Percentiles rank a stretch among this genome's conserved stretches.
phyloP scores from a whole-genome alignment of 1,284 basidiomycete genomes.

The Cutaneotrichosporon curvatum region DNA sequence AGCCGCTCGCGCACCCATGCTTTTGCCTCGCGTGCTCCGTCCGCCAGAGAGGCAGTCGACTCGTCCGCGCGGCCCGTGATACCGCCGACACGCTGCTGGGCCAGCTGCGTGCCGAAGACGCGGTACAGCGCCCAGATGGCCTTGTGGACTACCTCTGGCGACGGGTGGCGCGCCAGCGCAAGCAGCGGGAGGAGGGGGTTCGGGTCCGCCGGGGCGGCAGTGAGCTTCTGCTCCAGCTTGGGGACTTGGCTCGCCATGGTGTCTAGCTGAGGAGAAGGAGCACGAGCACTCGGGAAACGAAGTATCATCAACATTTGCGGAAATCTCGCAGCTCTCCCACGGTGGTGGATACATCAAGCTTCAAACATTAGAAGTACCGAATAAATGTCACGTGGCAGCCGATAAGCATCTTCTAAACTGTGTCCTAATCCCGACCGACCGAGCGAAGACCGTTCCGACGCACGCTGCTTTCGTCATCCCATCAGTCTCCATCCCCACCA shows the following conservation, averaged over 20 bases:
- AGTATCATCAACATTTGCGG: not conserved
- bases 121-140: conserved; percentile 76
- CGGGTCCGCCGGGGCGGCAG: conserved; percentile 53
- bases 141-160: conserved; percentile 59
- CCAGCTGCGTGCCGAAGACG: conserved; percentile 62
- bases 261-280: not conserved
- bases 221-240: conserved; percentile 31
- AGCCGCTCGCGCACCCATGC: conserved; percentile 66
- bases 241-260: conserved; percentile 20
- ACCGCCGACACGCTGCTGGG: conserved; percentile 54
- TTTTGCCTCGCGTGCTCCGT: conserved; percentile 14
- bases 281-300: too few species aligned
- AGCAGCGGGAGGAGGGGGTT: conserved; percentile 75
- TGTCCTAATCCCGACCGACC: not conserved
- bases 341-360: not conserved
- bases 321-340: conserved; percentile 2
- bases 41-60: conserved; percentile 15
- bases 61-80: conserved; percentile 16
- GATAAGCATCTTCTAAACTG: not conserved
- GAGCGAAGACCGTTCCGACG: too few species aligned
- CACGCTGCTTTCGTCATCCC: too few species aligned
- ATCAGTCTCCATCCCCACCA: not conserved
- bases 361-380: not conserved
- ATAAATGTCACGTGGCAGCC: not conserved
- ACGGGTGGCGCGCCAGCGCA: conserved; percentile 47